phyloP scores from a whole-genome alignment of 176 grass and related monocot genomes.

The Bonia amplexicaulis region DNA sequence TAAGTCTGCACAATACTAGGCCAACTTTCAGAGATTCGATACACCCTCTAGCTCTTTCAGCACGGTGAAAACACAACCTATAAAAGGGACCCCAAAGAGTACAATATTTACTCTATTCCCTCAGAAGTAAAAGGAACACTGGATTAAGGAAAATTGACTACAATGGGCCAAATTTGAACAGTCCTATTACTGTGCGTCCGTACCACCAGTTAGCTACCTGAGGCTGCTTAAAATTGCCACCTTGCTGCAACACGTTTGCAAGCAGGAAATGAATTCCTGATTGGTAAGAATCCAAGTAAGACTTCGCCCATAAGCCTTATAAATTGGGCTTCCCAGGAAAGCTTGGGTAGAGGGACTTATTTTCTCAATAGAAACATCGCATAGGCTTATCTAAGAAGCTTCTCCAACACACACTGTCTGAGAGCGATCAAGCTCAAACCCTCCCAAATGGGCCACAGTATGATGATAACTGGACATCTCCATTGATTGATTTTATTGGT shows the following conservation, averaged over 20 bases:
- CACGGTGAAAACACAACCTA: neutral
- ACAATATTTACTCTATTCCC: neutral
- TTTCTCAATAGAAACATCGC: neutral
- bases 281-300: neutral
- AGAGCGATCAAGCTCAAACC: neutral
- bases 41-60: neutral
- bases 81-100: neutral
- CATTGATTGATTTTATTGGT: neutral
- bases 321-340: neutral
- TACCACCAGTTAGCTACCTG: neutral
- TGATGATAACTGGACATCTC: neutral
- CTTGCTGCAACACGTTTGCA: neutral
- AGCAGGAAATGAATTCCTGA: neutral
- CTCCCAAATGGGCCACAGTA: neutral
- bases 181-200: neutral
- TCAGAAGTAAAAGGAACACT: neutral
- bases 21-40: neutral
- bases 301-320: neutral
- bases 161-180: neutral
- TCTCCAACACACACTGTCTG: neutral
- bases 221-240: neutral
- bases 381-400: neutral
- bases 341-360: neutral
- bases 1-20: neutral
- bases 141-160: neutral